Evolutionary conservation across 1,139 yeast species (phyloP), one percentile per base, ranked within the genome.

Genomic region (Pichiaceae sp.): DNA sequence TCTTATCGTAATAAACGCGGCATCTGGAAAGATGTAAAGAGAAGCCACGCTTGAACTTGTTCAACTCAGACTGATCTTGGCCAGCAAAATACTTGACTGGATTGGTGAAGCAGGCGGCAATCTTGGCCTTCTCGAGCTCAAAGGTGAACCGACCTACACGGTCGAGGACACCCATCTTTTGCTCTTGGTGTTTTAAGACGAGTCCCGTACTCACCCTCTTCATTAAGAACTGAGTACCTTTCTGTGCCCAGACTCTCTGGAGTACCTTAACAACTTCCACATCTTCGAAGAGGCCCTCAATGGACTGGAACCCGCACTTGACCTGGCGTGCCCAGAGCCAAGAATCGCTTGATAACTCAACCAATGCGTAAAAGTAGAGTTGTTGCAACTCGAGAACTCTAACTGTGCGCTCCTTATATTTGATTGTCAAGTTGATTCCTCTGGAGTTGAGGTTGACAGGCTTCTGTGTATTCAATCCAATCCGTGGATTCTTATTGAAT

Each of bases 61-160:
- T 53, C 36, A 55, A 25, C 12, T 43, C 46, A 1, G 54, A 36
- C 37, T 54, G 56, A 36, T 52, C 57, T n/a, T 41, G 42, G 4
- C 49, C 50, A 32, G 44, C 46, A 39, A 47, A 55, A 35, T 45
- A 53, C 29, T 44, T 44, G 4, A 55, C 45, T 3, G 59, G 59
- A 33, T 45, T 52, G 14, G 32, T 24, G 31, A 54, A 56, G 31
- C 57, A 52, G 2, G 55, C 38, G 4, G 45, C 37, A 16, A 54
- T 32, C n/a, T 38, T 46, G 16, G 52, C 17, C 4, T 33, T 29
- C 17, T 43, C 38, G 17, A 54, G 29, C 2, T 33, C 30, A 6
- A 49, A 38, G 3, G 39, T 36, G 3, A 49, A 19, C n/a, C n/a
- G 6, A 7, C n/a, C 11, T 21, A 21, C 11, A 11, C 11, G 24